Evolutionary conservation across 345 rosid genomes (phyloP).

Genomic region (Syzygium aqueum): DNA sequence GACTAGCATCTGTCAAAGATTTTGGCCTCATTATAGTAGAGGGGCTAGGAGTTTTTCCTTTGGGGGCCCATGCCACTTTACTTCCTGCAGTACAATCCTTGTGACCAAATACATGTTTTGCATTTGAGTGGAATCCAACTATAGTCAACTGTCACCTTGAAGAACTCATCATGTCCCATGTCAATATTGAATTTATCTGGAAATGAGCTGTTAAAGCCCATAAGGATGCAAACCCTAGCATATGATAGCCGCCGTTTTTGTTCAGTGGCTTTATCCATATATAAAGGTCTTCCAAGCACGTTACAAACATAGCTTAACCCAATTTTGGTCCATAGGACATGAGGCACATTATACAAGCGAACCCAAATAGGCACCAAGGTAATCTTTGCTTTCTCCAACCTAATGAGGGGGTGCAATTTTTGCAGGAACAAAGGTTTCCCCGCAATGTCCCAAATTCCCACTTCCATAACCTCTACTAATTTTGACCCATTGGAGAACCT

Average conservation of each 20-base stretch:
- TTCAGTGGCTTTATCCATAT: neutral
- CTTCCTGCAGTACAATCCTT: neutral
- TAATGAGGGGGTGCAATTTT: neutral
- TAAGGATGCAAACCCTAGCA: neutral
- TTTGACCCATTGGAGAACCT: neutral
- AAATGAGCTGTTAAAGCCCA: neutral
- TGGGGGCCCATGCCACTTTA: neutral
- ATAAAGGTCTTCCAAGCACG: neutral
- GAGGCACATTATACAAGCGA: neutral
- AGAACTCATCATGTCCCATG: neutral
- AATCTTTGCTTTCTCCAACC: neutral
- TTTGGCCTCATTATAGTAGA: neutral
- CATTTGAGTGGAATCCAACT: neutral
- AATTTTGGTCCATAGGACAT: neutral
- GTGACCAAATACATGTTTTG: neutral
- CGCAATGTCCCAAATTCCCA: neutral
- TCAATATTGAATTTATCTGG: neutral
- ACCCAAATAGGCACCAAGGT: neutral
- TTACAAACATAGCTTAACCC: neutral
- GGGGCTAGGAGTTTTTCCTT: neutral
- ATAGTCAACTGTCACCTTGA: neutral
- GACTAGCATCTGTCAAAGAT: neutral
- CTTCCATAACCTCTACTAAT: neutral
- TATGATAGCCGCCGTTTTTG: neutral
- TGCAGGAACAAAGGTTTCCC: neutral